A percentile compares a stretch with the other conserved stretches of the same genome.
Conservation (phyloP, 805 yeast genomes). For the Ogataea dorogensis region DNA sequence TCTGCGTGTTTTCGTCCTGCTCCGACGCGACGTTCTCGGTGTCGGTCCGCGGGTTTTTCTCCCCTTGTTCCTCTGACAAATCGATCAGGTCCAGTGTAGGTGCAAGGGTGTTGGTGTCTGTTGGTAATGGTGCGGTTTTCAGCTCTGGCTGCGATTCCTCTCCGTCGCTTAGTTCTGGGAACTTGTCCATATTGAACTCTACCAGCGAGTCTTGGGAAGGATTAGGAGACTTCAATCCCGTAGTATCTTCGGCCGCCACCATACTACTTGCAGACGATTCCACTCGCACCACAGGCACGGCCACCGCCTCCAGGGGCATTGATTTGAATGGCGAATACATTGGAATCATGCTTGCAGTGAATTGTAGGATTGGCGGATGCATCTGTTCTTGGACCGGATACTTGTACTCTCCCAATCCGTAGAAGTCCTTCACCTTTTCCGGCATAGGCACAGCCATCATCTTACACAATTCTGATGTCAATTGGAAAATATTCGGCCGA, state of each 20-base stretch:
- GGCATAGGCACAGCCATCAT: slow-evolving; percentile 51
- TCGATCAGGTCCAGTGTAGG: slow-evolving; percentile 25
- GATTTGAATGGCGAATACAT: slow-evolving; percentile 34
- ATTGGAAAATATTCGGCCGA: slow-evolving; percentile 87
- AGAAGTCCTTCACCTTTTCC: slow-evolving; percentile 33
- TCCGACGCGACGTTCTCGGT: slow-evolving; percentile 1
- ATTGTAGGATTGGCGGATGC: slow-evolving; percentile 30
- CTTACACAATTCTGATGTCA: slow-evolving; percentile 59
- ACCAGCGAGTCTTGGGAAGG: slow-evolving; percentile 11
- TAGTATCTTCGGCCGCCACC: neutral
- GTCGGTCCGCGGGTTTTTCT: neutral
- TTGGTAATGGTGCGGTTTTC: slow-evolving; percentile 1
- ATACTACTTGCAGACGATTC: slow-evolving; percentile 1
- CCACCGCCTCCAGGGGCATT: slow-evolving; percentile 41
- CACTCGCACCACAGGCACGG: slow-evolving; percentile 19
- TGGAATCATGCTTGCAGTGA: slow-evolving; percentile 31
- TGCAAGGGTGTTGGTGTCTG: slow-evolving; percentile 29
- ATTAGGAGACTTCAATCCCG: slow-evolving; percentile 2
- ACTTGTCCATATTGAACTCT: slow-evolving; percentile 11
- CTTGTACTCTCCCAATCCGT: slow-evolving; percentile 33
- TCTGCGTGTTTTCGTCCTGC: too few species aligned
- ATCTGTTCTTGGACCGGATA: slow-evolving; percentile 29
- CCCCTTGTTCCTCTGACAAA: slow-evolving; percentile 8
- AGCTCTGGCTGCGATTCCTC: slow-evolving; percentile 5
- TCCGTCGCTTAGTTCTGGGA: slow-evolving; percentile 6